These are phyloP conservation scores for Dimocarpus longan DNA, from an alignment of 345 rosid genomes.

Conservation along the genomic window DNA sequence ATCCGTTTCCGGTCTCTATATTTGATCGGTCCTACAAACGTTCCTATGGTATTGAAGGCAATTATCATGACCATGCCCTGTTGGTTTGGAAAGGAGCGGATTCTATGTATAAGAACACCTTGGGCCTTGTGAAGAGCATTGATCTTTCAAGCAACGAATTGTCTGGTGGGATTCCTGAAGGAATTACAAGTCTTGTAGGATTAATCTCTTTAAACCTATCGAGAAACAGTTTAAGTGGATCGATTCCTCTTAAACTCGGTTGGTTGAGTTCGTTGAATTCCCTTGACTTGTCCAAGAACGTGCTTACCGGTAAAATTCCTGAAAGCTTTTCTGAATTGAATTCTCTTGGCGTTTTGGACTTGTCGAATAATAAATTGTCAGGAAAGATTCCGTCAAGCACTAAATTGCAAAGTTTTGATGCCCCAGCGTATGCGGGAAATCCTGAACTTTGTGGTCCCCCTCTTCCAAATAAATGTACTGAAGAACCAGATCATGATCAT, in stretches of 20 bases:
- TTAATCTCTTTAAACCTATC: background rate
- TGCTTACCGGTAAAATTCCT: background rate
- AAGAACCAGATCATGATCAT: background rate
- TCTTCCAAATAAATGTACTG: slow-evolving; percentile 4
- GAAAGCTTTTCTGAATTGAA: background rate
- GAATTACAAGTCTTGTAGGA: background rate
- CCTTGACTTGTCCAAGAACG: background rate
- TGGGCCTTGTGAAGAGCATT: background rate
- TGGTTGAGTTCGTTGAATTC: background rate
- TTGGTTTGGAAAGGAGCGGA: slow-evolving; percentile 14
- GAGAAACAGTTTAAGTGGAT: background rate
- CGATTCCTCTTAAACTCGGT: background rate
- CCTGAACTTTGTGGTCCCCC: background rate
- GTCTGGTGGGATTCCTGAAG: background rate
- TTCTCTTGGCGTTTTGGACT: background rate
- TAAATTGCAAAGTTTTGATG: slow-evolving; percentile 1
- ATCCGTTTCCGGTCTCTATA: no score
- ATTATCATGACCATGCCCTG: background rate
- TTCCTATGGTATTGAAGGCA: no score
- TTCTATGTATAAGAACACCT: background rate
- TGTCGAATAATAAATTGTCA: background rate
- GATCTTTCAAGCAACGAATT: background rate
- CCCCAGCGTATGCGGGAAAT: slow-evolving; percentile 1
- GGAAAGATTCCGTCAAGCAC: slow-evolving; percentile 1
- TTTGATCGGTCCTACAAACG: no score